Evolutionary conservation across 805 yeast species (phyloP), one percentile per base, ranked within the genome.

Genomic region (Ogataea parapolymorpha): DNA sequence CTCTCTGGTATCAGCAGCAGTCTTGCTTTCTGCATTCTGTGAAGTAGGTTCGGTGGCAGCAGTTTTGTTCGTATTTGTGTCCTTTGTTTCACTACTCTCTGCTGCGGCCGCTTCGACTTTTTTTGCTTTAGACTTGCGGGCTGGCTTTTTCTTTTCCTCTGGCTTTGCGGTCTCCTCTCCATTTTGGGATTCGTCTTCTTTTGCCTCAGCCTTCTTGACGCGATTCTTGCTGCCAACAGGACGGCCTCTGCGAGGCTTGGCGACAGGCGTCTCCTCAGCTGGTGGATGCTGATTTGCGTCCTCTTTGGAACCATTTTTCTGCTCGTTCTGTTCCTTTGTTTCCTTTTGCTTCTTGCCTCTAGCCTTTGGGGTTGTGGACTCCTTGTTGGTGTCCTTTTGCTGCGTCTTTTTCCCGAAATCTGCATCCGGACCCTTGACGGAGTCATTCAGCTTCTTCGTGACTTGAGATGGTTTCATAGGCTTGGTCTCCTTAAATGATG

Each of bases 251-350:
- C 35, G 34, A 25, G 29, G 37, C 15, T 34, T 35, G 9, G 33
- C 53, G 6, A 63, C 55, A 1, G 65, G 62, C 26, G 53, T 49
- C 40, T 47, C 55, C 11, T 63, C 65, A n/a, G 18, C 6, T 7
- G 22, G 22, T 6, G 22, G 2, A 17, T 1, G 6, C 9, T 14
- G n/a, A 2, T 61, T 63, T 35, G 39, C 47, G 24, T 62, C 56
- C 26, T 58, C 54, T 6, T 24, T 23, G 16, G 9, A 8, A 6
- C 17, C 26, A 7, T 22, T 30, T 7, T 7, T 14, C 30, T 30
- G 20, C 11, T 24, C 22, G n/a, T 9, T 14, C 12, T 29, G 17
- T 16, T 14, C 22, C 20, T 29, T 15, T 10, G 8, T 16, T 29
- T 16, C 20, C 17, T 15, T 13, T 17, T 1, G 12, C 6, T 29